Evolutionary conservation across 2,329 filamentous ascomycete species (phyloP).

Genomic region (Furcasterigmium furcatum): DNA sequence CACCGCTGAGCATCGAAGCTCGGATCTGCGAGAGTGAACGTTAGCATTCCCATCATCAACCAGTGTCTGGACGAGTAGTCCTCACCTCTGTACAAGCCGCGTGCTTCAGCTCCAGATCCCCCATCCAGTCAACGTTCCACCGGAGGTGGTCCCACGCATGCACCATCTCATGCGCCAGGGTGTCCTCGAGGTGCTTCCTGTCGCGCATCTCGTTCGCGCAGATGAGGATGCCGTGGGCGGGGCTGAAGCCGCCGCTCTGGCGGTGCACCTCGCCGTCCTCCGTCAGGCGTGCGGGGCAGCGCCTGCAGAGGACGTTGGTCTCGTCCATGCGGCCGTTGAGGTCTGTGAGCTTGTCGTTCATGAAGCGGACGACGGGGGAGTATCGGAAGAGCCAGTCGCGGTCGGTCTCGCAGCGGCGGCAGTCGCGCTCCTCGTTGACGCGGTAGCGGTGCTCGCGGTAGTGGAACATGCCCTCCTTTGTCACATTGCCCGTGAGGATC

Average conservation of each 20-base stretch:
- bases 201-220: constrained; percentile 90
- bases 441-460: constrained; percentile 77
- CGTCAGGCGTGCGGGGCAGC: constrained; percentile 63
- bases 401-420: constrained; percentile 74
- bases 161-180: constrained; percentile 94
- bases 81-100: constrained; percentile 88
- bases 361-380: constrained; percentile 83
- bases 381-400: constrained; percentile 82
- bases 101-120: constrained; percentile 72
- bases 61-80: too few species aligned
- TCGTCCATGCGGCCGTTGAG: constrained; percentile 74
- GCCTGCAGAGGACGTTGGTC: constrained; percentile 76
- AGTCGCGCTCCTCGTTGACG: constrained; percentile 74
- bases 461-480: constrained; percentile 63
- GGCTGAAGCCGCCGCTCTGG: constrained; percentile 78
- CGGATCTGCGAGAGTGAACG: constrained; percentile 62
- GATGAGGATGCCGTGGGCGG: constrained; percentile 81
- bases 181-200: constrained; percentile 83
- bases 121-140: constrained; percentile 84
- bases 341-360: constrained; percentile 75
- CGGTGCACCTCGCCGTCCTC: constrained; percentile 59
- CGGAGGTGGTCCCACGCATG: constrained; percentile 92
- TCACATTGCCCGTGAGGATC: constrained; percentile 72
- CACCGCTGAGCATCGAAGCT: constrained; percentile 86
- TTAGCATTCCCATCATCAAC: not conserved